These are phyloP conservation scores for Colletotrichum sublineola DNA, from an alignment of 2,329 filamentous ascomycete genomes.

Conservation along the genomic window DNA sequence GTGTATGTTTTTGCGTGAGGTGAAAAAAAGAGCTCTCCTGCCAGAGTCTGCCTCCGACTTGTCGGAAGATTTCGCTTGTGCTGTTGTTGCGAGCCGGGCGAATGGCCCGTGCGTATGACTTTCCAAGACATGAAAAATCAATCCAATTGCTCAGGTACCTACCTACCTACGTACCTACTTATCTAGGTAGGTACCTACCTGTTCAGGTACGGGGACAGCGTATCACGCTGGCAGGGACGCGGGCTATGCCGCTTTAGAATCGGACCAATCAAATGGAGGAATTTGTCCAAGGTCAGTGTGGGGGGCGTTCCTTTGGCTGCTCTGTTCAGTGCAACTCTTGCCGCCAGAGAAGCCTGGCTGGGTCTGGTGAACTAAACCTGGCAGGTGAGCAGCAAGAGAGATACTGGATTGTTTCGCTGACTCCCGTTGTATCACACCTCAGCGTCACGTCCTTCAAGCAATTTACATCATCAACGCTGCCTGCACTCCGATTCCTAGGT, in stretches of 20 bases:
- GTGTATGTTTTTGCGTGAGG: conserved; percentile 42
- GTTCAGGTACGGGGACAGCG: conserved; percentile 3
- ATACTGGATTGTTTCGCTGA: background rate
- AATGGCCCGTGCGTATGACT: conserved; percentile 35
- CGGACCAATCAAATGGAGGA: conserved; percentile 11
- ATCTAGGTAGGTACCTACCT: background rate
- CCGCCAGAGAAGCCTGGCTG: background rate
- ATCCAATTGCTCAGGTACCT: background rate
- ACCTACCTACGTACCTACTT: too few species aligned
- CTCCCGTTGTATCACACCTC: background rate
- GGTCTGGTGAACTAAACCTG: background rate
- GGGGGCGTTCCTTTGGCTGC: background rate
- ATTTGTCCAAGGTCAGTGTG: background rate
- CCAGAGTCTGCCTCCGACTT: conserved; percentile 44
- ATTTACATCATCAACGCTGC: background rate
- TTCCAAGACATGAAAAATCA: conserved; percentile 30
- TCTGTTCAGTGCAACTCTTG: background rate
- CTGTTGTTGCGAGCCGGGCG: conserved; percentile 42
- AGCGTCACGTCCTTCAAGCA: background rate
- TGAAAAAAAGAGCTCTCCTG: conserved; percentile 42
- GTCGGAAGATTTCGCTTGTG: conserved; percentile 61
- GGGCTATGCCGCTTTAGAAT: conserved; percentile 26
- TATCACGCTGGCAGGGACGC: conserved; percentile 20
- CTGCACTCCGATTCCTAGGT: background rate
- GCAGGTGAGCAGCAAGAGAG: background rate